These are phyloP conservation scores for Magnolia changhungtana DNA, from an alignment of 164 flowering plant species.

Conservation along the genomic window DNA sequence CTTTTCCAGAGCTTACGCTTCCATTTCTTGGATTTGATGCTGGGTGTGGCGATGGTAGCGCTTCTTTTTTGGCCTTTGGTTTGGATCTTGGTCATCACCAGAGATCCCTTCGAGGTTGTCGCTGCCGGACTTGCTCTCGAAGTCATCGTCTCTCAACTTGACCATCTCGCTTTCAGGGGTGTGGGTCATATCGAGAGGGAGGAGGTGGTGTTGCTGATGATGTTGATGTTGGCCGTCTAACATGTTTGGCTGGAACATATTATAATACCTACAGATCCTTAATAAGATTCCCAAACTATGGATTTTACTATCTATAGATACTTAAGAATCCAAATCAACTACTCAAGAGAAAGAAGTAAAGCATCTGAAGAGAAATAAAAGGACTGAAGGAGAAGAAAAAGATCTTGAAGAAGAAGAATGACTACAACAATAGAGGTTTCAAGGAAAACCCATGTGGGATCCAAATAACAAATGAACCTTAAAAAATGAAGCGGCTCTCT, in stretches of 20 bases:
- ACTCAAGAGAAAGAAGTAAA: constrained; percentile 5
- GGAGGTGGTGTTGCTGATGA: background rate
- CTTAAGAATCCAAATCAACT: constrained; percentile 12
- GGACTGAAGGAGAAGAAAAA: background rate
- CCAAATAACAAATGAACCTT: background rate
- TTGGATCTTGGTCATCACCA: constrained; percentile 64
- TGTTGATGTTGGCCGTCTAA: constrained; percentile 42
- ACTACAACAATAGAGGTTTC: background rate
- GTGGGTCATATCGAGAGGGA: constrained; percentile 36
- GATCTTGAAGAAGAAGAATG: background rate
- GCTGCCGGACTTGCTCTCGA: constrained; percentile 79
- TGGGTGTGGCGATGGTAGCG: constrained; percentile 96
- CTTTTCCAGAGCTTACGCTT: constrained; percentile 43
- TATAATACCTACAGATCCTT: constrained; percentile 35
- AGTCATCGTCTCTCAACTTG: constrained; percentile 60
- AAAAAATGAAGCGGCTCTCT: background rate
- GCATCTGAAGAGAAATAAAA: background rate
- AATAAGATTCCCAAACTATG: constrained; percentile 29
- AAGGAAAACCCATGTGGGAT: background rate
- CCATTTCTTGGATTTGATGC: constrained; percentile 94
- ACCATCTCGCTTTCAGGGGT: constrained; percentile 42
- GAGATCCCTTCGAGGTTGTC: constrained; percentile 68
- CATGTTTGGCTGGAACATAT: constrained; percentile 63
- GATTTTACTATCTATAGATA: constrained; percentile 16
- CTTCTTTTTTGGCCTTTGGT: constrained; percentile 50